Percentiles rank a stretch among this genome's conserved stretches.
These are phyloP conservation scores for Polychaeton citri DNA, from an alignment of 2,329 filamentous ascomycete genomes.

Conservation along the genomic window DNA sequence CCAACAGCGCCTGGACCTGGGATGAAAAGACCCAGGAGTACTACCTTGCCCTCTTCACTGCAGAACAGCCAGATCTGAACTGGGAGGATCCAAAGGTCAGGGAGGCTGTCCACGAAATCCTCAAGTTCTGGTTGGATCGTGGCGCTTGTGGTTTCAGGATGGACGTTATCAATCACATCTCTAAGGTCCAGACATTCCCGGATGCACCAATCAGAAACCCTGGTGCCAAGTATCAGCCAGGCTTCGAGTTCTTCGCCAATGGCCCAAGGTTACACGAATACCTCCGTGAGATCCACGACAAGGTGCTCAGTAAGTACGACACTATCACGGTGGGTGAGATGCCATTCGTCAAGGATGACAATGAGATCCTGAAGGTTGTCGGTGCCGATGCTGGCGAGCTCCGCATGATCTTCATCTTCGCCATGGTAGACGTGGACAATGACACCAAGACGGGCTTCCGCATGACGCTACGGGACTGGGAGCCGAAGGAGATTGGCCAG, in stretches of 20 bases:
- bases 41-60: constrained; percentile 34
- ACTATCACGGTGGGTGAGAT: constrained; percentile 50
- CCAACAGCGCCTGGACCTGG: constrained; percentile 30
- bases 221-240: constrained; percentile 32
- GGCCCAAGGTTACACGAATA: constrained; percentile 47
- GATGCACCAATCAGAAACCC: constrained; percentile 30
- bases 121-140: constrained; percentile 36
- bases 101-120: constrained; percentile 31
- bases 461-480: constrained; percentile 28
- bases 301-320: constrained; percentile 42
- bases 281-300: constrained; percentile 38
- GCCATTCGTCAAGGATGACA: constrained; percentile 36
- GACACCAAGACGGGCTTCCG: constrained; percentile 16
- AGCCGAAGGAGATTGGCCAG: constrained; percentile 27
- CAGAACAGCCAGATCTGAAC: constrained; percentile 35
- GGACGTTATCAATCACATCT: constrained; percentile 37
- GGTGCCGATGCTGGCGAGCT: constrained; percentile 28
- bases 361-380: constrained; percentile 30
- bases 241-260: constrained; percentile 39
- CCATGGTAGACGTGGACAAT: constrained; percentile 29
- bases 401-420: constrained; percentile 38
- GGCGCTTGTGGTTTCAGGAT: constrained; percentile 35
- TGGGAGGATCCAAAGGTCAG: constrained; percentile 34
- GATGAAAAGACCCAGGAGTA: constrained; percentile 34
- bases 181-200: constrained; percentile 28